Conservation (phyloP, 1,284 basidiomycete species). For the Chiua sp. region DNA sequence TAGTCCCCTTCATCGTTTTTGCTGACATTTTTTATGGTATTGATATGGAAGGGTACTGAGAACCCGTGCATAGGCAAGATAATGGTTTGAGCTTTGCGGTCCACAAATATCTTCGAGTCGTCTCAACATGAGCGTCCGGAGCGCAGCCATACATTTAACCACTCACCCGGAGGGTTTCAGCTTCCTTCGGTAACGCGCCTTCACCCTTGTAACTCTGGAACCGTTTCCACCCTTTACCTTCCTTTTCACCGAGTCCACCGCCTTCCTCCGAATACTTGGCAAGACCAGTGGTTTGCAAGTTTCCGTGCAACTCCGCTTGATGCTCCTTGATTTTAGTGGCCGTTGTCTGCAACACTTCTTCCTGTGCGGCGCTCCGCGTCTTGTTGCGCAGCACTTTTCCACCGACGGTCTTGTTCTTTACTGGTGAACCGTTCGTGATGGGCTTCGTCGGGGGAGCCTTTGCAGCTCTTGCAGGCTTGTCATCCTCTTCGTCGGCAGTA, state of each 20-base stretch:
- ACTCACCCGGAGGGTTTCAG: constrained; percentile 77
- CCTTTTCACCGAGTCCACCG: constrained; percentile 72
- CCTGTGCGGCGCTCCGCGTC: constrained; percentile 79
- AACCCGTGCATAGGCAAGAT: constrained; percentile 95
- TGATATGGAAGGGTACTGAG: constrained; percentile 98
- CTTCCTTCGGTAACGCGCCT: constrained; percentile 82
- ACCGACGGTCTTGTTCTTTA: constrained; percentile 76
- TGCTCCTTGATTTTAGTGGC: constrained; percentile 83
- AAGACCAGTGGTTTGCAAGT: constrained; percentile 84
- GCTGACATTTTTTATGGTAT: constrained; percentile 97
- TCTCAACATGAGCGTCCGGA: constrained; percentile 8
- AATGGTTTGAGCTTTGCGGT: constrained; percentile 90
- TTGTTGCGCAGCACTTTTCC: constrained; percentile 87
- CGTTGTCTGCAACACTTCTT: constrained; percentile 76
- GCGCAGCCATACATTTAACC: background rate
- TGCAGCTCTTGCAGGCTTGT: constrained; percentile 57
- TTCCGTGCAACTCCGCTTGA: constrained; percentile 84
- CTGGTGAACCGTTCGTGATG: constrained; percentile 64
- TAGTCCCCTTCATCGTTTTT: constrained; percentile 98
- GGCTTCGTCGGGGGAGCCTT: constrained; percentile 64
- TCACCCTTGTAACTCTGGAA: constrained; percentile 99
- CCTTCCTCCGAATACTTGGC: constrained; percentile 85
- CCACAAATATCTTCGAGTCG: constrained; percentile 81
- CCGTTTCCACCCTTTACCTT: constrained; percentile 92
- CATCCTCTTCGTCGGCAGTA: constrained; percentile 54